Base-by-base conservation (phyloP, 2,329 filamentous ascomycete species). In the Beauveria asiatica region DNA sequence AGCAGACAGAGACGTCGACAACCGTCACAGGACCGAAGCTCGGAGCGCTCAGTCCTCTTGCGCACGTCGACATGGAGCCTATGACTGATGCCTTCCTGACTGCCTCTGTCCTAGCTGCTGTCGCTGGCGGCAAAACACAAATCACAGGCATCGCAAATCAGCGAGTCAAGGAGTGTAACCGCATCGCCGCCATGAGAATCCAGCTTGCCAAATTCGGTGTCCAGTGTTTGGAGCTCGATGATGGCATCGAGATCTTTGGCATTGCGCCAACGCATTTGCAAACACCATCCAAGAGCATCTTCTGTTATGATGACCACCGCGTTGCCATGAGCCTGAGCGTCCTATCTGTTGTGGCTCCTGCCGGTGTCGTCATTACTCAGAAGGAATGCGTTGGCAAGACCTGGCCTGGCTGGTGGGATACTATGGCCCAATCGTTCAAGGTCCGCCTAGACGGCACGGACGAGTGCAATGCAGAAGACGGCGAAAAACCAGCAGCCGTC, bases 51-150 rank as follows among this genome's bases (percentile, higher is more conserved):
- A 86, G 86, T 66, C 87, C 90, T 0, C 77, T 99, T 13, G 77
- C 85, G 19, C 88, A 93, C 62, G 86, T 99, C 30, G 92, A 99
- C 69, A 99, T 99, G 94, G 94, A 97, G 73, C 89, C 93, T 1
- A 99, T 99, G 94, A 99, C 94, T 0, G 94, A 99, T 74, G 94
- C 94, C 53, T 99, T 99, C 79, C 80, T 99, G 57, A 97, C 92
- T 5, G 94, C 94, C 19, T 95, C 92, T 1, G 92, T 96, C 5
- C 81, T 99, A 51, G 94, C 92, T 27, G 94, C 94, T 41, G 90
- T 96, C 48, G 92, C 93, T 10, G 85, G 83, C 16, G 90, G 90
- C 2, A 86, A 85, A 55, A 99, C 94, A 0, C 85, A 84, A 60
- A 97, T 99, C 65, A 88, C 87, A 17, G 94, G 94, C 54, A 99